Conservation (phyloP, 1,139 yeast species). For the Candida gigantensis region DNA sequence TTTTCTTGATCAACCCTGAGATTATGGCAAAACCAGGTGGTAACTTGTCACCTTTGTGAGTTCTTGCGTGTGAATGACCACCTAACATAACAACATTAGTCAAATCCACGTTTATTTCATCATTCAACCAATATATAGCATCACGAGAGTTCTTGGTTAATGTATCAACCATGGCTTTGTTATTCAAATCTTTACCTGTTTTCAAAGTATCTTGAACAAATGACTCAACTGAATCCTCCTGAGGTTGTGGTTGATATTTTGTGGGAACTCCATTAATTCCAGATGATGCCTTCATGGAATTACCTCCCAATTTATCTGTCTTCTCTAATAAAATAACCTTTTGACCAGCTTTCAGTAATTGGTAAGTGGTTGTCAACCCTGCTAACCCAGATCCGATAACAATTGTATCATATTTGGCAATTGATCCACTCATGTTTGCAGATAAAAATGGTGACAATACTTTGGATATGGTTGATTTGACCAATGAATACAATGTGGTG, state of each 20-base stretch:
- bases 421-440: constrained; percentile 5
- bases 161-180: constrained; percentile 25
- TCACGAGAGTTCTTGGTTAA: constrained; percentile 26
- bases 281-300: constrained; percentile 41
- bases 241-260: constrained; percentile 22
- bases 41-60: constrained; percentile 37
- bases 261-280: constrained; percentile 45
- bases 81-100: constrained; percentile 33
- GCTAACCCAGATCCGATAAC: constrained; percentile 42
- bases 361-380: constrained; percentile 34
- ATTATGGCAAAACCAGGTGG: constrained; percentile 43
- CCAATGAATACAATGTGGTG: constrained; percentile 1
- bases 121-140: constrained; percentile 36
- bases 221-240: constrained; percentile 24
- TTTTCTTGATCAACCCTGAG: constrained; percentile 24
- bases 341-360: constrained; percentile 25
- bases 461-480: neutral
- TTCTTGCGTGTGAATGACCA: constrained; percentile 39
- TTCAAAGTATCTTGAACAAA: constrained; percentile 31
- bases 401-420: constrained; percentile 14
- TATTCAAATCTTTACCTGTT: constrained; percentile 33
- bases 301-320: constrained; percentile 34
- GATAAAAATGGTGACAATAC: neutral
- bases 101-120: constrained; percentile 27
- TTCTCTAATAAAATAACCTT: constrained; percentile 34